phyloP scores from a whole-genome alignment of 208 protist genomes.

The Trypanosoma congolense region DNA sequence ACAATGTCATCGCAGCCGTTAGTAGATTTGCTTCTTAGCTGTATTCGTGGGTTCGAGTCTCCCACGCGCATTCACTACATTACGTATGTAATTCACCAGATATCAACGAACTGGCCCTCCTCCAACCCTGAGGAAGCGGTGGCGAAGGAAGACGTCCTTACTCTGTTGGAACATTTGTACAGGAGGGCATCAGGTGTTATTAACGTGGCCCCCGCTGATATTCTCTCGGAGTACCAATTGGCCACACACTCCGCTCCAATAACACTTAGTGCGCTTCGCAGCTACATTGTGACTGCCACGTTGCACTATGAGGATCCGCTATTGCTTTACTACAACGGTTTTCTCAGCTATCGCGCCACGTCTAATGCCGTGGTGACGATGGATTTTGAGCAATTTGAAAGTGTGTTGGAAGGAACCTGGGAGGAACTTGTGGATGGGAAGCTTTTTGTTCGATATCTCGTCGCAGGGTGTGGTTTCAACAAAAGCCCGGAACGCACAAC shows the following conservation, averaged over 20 bases:
- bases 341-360: constrained; percentile 52
- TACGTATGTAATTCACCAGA: constrained; percentile 70
- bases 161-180: constrained; percentile 79
- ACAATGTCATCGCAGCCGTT: constrained; percentile 42
- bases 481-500: constrained; percentile 44
- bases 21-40: constrained; percentile 66
- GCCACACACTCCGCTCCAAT: constrained; percentile 66
- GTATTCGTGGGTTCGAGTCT: constrained; percentile 76
- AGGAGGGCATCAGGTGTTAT: constrained; percentile 42
- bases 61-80: constrained; percentile 83
- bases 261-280: constrained; percentile 65
- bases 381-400: constrained; percentile 61
- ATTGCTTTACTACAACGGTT: constrained; percentile 66
- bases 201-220: constrained; percentile 52
- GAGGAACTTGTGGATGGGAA: constrained; percentile 51
- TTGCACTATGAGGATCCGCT: constrained; percentile 81
- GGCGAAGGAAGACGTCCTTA: constrained; percentile 50
- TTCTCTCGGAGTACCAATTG: constrained; percentile 75
- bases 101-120: constrained; percentile 82
- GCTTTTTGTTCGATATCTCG: constrained; percentile 62
- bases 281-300: constrained; percentile 65
- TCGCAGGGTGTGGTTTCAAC: constrained; percentile 67
- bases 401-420: constrained; percentile 51
- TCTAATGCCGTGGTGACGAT: constrained; percentile 39
- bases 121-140: constrained; percentile 60